Conservation (phyloP, 2,329 filamentous ascomycete genomes). For the Dothistroma pini region DNA sequence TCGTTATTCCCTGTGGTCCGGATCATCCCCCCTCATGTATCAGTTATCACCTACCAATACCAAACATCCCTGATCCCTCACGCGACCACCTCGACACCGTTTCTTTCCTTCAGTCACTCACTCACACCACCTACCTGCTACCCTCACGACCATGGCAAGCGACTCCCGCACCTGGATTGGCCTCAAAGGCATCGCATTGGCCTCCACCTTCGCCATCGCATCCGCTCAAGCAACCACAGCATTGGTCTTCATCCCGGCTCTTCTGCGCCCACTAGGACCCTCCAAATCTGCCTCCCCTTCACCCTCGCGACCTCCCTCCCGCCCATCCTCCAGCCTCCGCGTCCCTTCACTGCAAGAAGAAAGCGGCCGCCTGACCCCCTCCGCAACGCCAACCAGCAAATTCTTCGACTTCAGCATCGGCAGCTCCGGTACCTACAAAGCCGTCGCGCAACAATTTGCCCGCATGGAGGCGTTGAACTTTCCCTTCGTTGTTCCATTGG, state of each 20-base stretch:
- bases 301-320: not conserved
- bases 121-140: not conserved
- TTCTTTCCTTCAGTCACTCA: not conserved
- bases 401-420: slow-evolving; percentile 18
- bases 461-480: slow-evolving; percentile 23
- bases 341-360: slow-evolving; percentile 16
- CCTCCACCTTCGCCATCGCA: slow-evolving; percentile 19
- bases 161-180: slow-evolving; percentile 9
- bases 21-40: no score
- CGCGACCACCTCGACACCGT: not conserved
- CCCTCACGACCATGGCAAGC: slow-evolving; percentile 4
- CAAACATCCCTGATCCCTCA: no score
- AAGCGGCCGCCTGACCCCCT: slow-evolving; percentile 20
- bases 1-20: no score
- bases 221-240: slow-evolving; percentile 13
- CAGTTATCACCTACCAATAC: no score
- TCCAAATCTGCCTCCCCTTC: not conserved
- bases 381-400: slow-evolving; percentile 17
- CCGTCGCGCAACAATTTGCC: slow-evolving; percentile 29
- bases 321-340: slow-evolving; percentile 12
- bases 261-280: slow-evolving; percentile 19
- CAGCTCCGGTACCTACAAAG: slow-evolving; percentile 24
- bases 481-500: slow-evolving; percentile 23
- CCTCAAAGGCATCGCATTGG: slow-evolving; percentile 16
- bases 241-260: slow-evolving; percentile 19